phyloP scores from a whole-genome alignment of 2,329 filamentous ascomycete species.

The Xylariaceae sp. region DNA sequence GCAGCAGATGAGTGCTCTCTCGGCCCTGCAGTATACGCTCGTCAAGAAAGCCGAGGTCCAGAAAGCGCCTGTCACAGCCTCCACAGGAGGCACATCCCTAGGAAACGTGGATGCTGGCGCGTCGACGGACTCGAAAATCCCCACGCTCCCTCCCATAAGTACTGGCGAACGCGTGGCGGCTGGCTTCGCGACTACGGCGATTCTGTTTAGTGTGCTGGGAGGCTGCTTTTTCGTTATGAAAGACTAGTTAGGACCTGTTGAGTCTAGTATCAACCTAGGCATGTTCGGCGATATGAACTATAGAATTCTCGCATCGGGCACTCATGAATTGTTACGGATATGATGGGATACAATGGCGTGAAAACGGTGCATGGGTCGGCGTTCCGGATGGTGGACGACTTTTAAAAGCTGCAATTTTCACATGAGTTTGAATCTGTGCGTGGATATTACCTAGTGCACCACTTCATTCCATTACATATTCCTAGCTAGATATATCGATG shows the following conservation, averaged over 20 bases:
- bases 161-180: constrained; percentile 61
- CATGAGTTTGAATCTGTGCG: background rate
- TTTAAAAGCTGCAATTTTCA: constrained; percentile 8
- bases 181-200: constrained; percentile 60
- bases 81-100: constrained; percentile 65
- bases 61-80: constrained; percentile 55
- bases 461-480: background rate
- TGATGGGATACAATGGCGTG: background rate
- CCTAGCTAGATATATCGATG: background rate
- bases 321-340: background rate
- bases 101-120: constrained; percentile 57
- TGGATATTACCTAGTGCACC: background rate
- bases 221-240: constrained; percentile 58
- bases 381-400: constrained; percentile 16
- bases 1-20: constrained; percentile 72
- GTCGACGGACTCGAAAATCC: constrained; percentile 31
- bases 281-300: background rate
- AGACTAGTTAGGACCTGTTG: constrained; percentile 28
- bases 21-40: constrained; percentile 67
- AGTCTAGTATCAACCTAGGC: background rate
- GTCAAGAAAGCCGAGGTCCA: constrained; percentile 43
- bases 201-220: constrained; percentile 56
- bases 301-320: background rate
- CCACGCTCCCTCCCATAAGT: constrained; percentile 50
- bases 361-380: constrained; percentile 19